Evolutionary conservation across 768 basidiomycete species (phyloP), one percentile per base, ranked within the genome.

Genomic region (Mycena indigotica): DNA sequence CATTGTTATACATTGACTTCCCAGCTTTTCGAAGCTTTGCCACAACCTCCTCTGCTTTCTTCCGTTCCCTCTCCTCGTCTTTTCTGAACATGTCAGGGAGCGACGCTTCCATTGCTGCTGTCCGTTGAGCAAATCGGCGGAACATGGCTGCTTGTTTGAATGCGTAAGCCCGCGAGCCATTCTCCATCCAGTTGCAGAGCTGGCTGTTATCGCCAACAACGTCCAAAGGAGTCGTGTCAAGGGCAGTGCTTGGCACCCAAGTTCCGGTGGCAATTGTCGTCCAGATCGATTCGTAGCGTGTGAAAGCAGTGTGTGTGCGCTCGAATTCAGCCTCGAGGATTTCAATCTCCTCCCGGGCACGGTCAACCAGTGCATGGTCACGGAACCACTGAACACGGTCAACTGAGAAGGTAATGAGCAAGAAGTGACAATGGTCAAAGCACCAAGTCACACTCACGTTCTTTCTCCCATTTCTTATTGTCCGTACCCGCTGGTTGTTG

Each of bases 381-480:
- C 57, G 53, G 24, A 59, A 63, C 57, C 61, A 63, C 17, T 52
- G 53, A 4, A 63, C 61, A 10, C 54, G 57, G 19, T 51, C 48
- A 48, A 59, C 61, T 63, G n/a, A n/a, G n/a, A n/a, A 21, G 35
- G 21, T 13, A 25, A 2, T 8, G 17, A 50, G 4, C 39, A 28
- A 8, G 3, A 21, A 12, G n/a, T 1, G n/a, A 13, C 1, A 29
- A 3, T 12, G 2, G 17, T 19, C 17, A 1, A 4, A 40, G 19
- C 8, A n/a, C 1, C 16, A 21, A 3, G 2, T 8, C 53, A 4
- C n/a, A n/a, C n/a, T n/a, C 29, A 50, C 49, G 1, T 50, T 50
- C 55, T 39, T 5, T 50, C 24, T 16, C 17, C 25, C 35, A 26
- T 28, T 41, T 56, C 32, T 5, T 40, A 30, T 2, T 23, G n/a